Evolutionary conservation across 108 stramenopile genomes (phyloP).

Genomic region (Mediolabrus comicus): DNA sequence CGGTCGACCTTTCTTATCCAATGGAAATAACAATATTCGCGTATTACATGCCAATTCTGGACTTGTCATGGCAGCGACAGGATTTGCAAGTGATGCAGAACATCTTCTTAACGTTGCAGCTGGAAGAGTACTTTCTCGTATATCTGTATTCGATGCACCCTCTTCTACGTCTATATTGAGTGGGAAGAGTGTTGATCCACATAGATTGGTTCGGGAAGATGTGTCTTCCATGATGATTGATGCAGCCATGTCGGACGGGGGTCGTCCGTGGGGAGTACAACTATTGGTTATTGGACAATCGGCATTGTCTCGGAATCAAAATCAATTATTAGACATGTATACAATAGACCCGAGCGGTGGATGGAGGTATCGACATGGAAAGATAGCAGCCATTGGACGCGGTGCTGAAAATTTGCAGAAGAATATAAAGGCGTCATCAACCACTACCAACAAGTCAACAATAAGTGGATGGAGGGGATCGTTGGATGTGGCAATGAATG

Average conservation of each 20-base stretch:
- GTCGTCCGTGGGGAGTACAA: constrained; percentile 41
- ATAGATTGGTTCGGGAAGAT: constrained; percentile 40
- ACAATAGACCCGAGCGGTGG: constrained; percentile 52
- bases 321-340: constrained; percentile 35
- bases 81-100: constrained; percentile 43
- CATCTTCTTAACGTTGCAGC: constrained; percentile 37
- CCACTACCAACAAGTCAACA: not conserved
- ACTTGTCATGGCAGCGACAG: constrained; percentile 38
- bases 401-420: no score
- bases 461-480: constrained; percentile 33
- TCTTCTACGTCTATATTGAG: not conserved
- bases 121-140: constrained; percentile 34
- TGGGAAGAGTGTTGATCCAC: constrained; percentile 41
- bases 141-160: constrained; percentile 33
- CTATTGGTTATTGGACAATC: constrained; percentile 40
- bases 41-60: constrained; percentile 76
- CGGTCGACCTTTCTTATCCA: constrained; percentile 10
- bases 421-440: no score
- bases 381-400: constrained; percentile 35
- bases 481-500: constrained; percentile 43
- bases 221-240: constrained; percentile 36
- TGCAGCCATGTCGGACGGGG: constrained; percentile 33
- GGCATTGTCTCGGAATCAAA: not conserved
- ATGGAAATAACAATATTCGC: constrained; percentile 57
- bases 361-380: constrained; percentile 31